These are phyloP conservation scores for Leishmania mexicana DNA, from an alignment of 208 protist genomes.

Conservation along the genomic window DNA sequence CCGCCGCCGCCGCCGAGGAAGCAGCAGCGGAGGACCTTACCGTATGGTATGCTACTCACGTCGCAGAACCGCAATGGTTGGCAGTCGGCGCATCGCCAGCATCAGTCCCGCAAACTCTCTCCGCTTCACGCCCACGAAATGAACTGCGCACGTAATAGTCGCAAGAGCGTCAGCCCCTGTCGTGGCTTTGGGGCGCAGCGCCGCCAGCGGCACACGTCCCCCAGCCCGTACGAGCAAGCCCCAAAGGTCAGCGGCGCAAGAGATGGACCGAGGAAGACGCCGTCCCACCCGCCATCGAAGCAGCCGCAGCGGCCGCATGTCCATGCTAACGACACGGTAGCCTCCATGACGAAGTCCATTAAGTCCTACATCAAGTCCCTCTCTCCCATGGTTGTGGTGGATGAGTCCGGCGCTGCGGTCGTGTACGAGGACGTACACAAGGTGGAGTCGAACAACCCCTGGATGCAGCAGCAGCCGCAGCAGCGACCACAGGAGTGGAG, in stretches of 20 bases:
- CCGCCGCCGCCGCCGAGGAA: constrained; percentile 5
- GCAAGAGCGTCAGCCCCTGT: not conserved
- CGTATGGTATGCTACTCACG: constrained; percentile 1
- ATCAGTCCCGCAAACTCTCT: not conserved
- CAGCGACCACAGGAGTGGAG: not conserved
- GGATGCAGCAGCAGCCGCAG: constrained; percentile 5
- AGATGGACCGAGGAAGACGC: not conserved
- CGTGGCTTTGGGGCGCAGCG: not conserved
- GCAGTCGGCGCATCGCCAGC: not conserved
- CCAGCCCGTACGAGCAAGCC: constrained; percentile 11
- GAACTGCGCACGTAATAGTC: not conserved
- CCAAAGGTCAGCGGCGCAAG: not conserved
- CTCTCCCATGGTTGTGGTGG: constrained; percentile 8
- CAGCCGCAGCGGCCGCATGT: not conserved
- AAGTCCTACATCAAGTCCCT: constrained; percentile 13
- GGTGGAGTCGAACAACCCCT: not conserved
- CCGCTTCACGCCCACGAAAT: constrained; percentile 1
- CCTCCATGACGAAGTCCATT: not conserved
- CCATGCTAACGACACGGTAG: not conserved
- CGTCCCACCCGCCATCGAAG: not conserved
- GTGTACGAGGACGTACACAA: constrained; percentile 10
- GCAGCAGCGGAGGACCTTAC: not conserved
- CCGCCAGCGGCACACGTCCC: constrained; percentile 6
- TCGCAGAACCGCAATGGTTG: not conserved
- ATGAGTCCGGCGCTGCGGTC: not conserved